Percentiles rank a stretch among this genome's conserved stretches.
phyloP scores from a whole-genome alignment of 1,284 basidiomycete genomes.

The Wallemia ichthyophaga region DNA sequence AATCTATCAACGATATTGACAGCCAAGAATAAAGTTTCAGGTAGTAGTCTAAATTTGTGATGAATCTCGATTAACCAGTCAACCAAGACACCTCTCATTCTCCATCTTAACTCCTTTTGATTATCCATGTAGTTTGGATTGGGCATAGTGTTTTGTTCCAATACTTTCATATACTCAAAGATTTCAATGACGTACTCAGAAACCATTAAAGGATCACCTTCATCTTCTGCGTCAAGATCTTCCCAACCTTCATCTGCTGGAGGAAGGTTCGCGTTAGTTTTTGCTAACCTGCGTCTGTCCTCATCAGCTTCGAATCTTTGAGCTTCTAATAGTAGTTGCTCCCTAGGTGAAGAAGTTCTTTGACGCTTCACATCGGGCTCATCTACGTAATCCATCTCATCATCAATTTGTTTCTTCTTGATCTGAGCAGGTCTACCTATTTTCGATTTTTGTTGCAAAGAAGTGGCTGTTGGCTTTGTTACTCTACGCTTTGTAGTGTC shows the following conservation, averaged over 20 bases:
- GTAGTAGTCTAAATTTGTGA: constrained; percentile 66
- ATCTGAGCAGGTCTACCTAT: background rate
- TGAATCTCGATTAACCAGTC: constrained; percentile 98
- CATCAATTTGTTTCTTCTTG: background rate
- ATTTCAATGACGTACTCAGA: constrained; percentile 87
- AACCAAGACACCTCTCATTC: constrained; percentile 73
- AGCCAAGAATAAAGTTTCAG: constrained; percentile 83
- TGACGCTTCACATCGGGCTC: constrained; percentile 10
- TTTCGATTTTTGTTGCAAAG: background rate
- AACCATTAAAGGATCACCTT: constrained; percentile 87
- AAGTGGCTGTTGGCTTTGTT: background rate
- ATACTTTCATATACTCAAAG: constrained; percentile 59
- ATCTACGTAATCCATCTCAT: background rate
- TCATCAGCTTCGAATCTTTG: constrained; percentile 12
- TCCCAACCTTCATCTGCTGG: constrained; percentile 30
- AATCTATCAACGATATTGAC: constrained; percentile 93
- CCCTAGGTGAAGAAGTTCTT: constrained; percentile 13
- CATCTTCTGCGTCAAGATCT: constrained; percentile 73
- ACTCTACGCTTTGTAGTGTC: constrained; percentile 9
- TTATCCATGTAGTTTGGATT: constrained; percentile 67
- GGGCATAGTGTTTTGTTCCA: constrained; percentile 43
- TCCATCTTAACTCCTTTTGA: constrained; percentile 72
- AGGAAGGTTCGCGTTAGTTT: constrained; percentile 10
- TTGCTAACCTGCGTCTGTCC: constrained; percentile 8
- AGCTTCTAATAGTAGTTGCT: constrained; percentile 11